Conservation (phyloP, 2,329 filamentous ascomycete species). For the Epichloe gansuensis region DNA sequence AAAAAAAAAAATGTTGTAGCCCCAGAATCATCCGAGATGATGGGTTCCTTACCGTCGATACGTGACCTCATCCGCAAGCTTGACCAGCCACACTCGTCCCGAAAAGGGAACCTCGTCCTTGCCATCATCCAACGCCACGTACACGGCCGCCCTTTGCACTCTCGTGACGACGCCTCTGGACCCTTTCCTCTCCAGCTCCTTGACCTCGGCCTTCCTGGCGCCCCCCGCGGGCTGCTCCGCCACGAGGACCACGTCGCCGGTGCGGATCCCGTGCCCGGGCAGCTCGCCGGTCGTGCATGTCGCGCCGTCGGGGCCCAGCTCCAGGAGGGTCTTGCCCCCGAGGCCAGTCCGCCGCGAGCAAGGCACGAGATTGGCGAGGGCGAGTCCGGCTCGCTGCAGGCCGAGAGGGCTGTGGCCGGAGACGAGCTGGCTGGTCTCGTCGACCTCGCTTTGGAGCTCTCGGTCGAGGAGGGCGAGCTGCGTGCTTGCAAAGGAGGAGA, state of each 20-base stretch:
- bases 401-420: slow-evolving; percentile 52
- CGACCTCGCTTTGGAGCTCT: slow-evolving; percentile 61
- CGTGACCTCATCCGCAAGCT: slow-evolving; percentile 56
- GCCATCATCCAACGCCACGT: slow-evolving; percentile 58
- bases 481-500: slow-evolving; percentile 54
- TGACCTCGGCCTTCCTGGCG: slow-evolving; percentile 60
- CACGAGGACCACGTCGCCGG: slow-evolving; percentile 66
- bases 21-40: no score
- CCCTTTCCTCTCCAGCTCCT: slow-evolving; percentile 55
- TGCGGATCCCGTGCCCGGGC: slow-evolving; percentile 61
- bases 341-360: slow-evolving; percentile 72
- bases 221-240: slow-evolving; percentile 61
- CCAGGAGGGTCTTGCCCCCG: slow-evolving; percentile 80
- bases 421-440: slow-evolving; percentile 55
- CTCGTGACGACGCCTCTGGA: slow-evolving; percentile 58
- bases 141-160: slow-evolving; percentile 44
- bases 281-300: slow-evolving; percentile 42
- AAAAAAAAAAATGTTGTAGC: not conserved
- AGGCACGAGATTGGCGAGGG: slow-evolving; percentile 62
- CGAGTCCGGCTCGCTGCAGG: slow-evolving; percentile 65
- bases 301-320: slow-evolving; percentile 63
- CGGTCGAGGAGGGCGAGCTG: slow-evolving; percentile 58
- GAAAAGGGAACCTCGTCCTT: slow-evolving; percentile 31
- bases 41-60: slow-evolving; percentile 35
- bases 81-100: slow-evolving; percentile 49